Evolutionary conservation across 306 rosid species (phyloP).

Genomic region (Clitoria ternatea): DNA sequence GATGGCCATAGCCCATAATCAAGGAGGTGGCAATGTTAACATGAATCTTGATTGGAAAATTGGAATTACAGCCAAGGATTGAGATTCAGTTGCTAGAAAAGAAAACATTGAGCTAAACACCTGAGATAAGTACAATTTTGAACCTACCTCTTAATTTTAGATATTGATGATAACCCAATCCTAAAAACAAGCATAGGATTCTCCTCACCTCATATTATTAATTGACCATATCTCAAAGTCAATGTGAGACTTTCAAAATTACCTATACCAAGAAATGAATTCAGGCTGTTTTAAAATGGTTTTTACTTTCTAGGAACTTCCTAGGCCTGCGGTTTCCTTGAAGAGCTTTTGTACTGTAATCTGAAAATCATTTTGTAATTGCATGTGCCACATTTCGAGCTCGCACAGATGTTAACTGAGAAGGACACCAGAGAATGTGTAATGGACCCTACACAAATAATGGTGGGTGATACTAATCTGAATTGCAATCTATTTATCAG

Average conservation of each 20-base stretch:
- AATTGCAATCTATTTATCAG: too few relatives aligned
- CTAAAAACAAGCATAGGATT: too few relatives aligned
- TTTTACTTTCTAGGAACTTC: not conserved
- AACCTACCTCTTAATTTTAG: too few relatives aligned
- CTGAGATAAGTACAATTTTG: not conserved
- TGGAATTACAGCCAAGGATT: conserved; percentile 93
- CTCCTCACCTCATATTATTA: too few relatives aligned
- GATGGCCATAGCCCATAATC: conserved; percentile 42
- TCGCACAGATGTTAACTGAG: too few relatives aligned
- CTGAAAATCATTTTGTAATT: not conserved
- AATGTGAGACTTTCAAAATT: too few relatives aligned
- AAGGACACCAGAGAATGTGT: not conserved
- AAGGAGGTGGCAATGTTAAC: conserved; percentile 40
- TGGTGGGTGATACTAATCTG: not conserved
- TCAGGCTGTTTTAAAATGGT: not conserved
- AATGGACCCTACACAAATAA: not conserved
- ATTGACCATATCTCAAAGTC: too few relatives aligned
- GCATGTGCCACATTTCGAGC: too few relatives aligned
- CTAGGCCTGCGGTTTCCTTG: conserved; percentile 2
- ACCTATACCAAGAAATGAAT: not conserved
- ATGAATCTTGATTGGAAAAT: conserved; percentile 92
- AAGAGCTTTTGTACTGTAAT: conserved; percentile 5
- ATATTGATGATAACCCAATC: too few relatives aligned
- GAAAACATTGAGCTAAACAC: conserved; percentile 83
- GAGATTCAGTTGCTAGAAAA: conserved; percentile 94